Evolutionary conservation across 352 stramenopile genomes (phyloP).

Genomic region (Saprolegnia parasitica): DNA sequence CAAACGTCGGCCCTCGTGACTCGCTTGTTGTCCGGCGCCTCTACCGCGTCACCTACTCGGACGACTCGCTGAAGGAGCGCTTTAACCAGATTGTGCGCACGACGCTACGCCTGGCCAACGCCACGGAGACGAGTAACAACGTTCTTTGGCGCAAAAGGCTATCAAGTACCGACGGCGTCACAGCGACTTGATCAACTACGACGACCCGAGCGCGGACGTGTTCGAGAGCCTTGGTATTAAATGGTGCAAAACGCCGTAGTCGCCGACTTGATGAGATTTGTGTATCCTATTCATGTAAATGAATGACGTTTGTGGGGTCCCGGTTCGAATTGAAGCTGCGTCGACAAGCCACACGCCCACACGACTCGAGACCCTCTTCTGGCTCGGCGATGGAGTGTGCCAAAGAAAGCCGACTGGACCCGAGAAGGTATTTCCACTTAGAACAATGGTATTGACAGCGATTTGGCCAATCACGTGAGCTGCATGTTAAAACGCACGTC

Average conservation of each 20-base stretch:
- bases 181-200: slow-evolving; percentile 1
- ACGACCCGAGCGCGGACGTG: neutral
- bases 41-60: slow-evolving; percentile 14
- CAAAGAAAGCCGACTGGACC: too few relatives aligned
- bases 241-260: slow-evolving; percentile 14
- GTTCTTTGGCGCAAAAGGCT: slow-evolving; percentile 8
- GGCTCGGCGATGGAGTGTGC: too few relatives aligned
- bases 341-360: too few relatives aligned
- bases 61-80: slow-evolving; percentile 18
- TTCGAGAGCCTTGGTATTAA: slow-evolving; percentile 11
- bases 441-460: too few relatives aligned
- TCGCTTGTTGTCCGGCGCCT: neutral
- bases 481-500: too few relatives aligned
- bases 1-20: neutral
- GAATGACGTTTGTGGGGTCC: neutral
- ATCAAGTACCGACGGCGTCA: slow-evolving; percentile 2
- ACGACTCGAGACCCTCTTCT: too few relatives aligned
- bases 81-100: slow-evolving; percentile 16
- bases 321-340: too few relatives aligned
- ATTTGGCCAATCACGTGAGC: too few relatives aligned
- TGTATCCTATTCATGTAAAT: neutral
- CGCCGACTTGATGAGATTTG: neutral
- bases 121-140: slow-evolving; percentile 4
- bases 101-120: slow-evolving; percentile 8
- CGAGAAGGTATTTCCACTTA: too few relatives aligned